Evolutionary conservation across 2,329 filamentous ascomycete species (phyloP), one percentile per base, ranked within the genome.

Genomic region (Fusarium ambrosium): DNA sequence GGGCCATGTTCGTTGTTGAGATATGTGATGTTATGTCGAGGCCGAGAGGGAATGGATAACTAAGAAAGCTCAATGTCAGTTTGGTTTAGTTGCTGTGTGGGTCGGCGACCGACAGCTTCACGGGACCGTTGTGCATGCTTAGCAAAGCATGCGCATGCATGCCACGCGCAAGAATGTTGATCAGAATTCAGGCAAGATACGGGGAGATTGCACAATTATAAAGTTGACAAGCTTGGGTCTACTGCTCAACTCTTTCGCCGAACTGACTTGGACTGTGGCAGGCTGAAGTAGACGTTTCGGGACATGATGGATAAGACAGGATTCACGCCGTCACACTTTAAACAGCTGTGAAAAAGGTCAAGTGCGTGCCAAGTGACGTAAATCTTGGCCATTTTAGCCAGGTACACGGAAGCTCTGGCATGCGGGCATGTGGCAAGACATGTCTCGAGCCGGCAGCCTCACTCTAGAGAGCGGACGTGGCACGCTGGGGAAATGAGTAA

Each of bases 361-460:
- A 62, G 68, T 51, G 63, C 64, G 68, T 72, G 56, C 43, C 22
- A 73, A 34, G 51, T 70, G 73, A 71, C 62, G 63, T 62, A 43
- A 41, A 66, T 34, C 29, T 45, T 64, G 60, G 34, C 66, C 41
- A 64, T 41, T 32, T 36, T 59, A 65, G 58, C 65, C 67, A 73
- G 69, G 66, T 56, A 71, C 64, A 55, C 64, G 70, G 67, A 65
- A n/a, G 71, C 22, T 64, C 39, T 69, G 72, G 70, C 34, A 73
- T 77, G 72, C 65, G 76, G 70, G 51, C 58, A 65, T 65, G 75
- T 66, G 66, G 41, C 62, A 68, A 78, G 74, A 77, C 77, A 79
- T 69, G 71, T 65, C 65, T 62, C 58, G 37, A 34, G 62, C 43
- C 65, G 74, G 66, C 68, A 78, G 75, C 70, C 74, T 79, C 77